Evolutionary conservation across 179 eudicot species (phyloP).

Genomic region (Silene vulgaris): DNA sequence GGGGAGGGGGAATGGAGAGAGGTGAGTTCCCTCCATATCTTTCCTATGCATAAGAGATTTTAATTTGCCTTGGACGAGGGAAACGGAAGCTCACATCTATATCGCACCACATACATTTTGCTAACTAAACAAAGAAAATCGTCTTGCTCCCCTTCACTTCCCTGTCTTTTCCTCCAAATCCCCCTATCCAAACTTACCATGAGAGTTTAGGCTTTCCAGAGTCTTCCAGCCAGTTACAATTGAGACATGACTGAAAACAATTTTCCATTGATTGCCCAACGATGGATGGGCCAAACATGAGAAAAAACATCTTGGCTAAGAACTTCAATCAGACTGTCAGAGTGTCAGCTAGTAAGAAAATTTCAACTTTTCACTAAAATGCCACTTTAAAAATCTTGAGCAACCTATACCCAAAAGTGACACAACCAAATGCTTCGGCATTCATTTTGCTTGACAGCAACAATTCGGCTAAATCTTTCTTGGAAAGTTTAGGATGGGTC

Average conservation of each 20-base stretch:
- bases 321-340: background rate
- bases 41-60: too few relatives aligned
- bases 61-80: too few relatives aligned
- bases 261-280: background rate
- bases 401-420: background rate
- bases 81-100: too few relatives aligned
- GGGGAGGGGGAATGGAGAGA: too few relatives aligned
- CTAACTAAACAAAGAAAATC: too few relatives aligned
- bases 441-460: background rate
- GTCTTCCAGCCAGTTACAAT: background rate
- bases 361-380: too few relatives aligned
- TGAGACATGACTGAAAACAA: background rate
- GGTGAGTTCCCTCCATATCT: too few relatives aligned
- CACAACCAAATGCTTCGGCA: background rate
- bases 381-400: background rate
- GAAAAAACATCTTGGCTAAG: background rate
- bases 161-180: too few relatives aligned
- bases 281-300: background rate
- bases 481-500: background rate
- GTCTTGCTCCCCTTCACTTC: too few relatives aligned
- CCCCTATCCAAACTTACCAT: too few relatives aligned
- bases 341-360: background rate
- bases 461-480: background rate
- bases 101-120: too few relatives aligned
- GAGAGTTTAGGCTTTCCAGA: too few relatives aligned